phyloP scores from a whole-genome alignment of 352 stramenopile genomes.

The Globisporangium ultimum region DNA sequence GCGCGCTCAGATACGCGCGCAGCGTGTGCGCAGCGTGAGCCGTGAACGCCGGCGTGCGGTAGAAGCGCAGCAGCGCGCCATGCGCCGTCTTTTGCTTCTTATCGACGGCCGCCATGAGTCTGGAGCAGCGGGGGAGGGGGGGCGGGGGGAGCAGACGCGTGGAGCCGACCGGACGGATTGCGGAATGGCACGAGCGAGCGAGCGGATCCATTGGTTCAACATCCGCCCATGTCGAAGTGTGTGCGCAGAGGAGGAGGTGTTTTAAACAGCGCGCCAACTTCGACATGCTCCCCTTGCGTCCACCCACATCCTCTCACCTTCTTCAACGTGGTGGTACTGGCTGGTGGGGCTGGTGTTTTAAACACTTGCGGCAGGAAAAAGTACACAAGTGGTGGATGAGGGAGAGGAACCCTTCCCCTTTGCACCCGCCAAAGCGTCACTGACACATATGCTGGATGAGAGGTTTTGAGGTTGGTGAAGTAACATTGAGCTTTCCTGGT shows the following conservation, averaged over 20 bases:
- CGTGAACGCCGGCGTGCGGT: conserved; percentile 73
- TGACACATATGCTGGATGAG: not conserved
- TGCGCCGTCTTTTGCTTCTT: conserved; percentile 72
- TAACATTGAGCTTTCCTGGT: not conserved
- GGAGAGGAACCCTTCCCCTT: not conserved
- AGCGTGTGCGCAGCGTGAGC: conserved; percentile 59
- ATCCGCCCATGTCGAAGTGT: not conserved
- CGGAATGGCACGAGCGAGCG: not conserved
- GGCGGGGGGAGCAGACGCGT: not conserved
- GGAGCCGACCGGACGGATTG: too few relatives aligned
- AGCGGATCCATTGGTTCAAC: conserved; percentile 1
- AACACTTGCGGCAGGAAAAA: not conserved
- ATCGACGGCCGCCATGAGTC: conserved; percentile 17
- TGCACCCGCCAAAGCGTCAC: not conserved
- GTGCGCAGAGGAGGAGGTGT: not conserved
- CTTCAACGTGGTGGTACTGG: not conserved
- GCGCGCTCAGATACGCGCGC: conserved; percentile 30
- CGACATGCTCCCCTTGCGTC: not conserved
- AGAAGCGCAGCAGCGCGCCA: conserved; percentile 61
- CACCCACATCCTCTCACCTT: not conserved
- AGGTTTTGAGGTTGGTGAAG: not conserved
- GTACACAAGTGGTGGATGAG: not conserved
- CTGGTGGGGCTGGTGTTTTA: not conserved
- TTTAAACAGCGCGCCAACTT: conserved; percentile 2
- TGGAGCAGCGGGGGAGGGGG: not conserved